A percentile compares a stretch with the other conserved stretches of the same genome.
These are phyloP conservation scores for Aspergillus indologenus DNA, from an alignment of 495 filamentous ascomycete species.

Conservation along the genomic window DNA sequence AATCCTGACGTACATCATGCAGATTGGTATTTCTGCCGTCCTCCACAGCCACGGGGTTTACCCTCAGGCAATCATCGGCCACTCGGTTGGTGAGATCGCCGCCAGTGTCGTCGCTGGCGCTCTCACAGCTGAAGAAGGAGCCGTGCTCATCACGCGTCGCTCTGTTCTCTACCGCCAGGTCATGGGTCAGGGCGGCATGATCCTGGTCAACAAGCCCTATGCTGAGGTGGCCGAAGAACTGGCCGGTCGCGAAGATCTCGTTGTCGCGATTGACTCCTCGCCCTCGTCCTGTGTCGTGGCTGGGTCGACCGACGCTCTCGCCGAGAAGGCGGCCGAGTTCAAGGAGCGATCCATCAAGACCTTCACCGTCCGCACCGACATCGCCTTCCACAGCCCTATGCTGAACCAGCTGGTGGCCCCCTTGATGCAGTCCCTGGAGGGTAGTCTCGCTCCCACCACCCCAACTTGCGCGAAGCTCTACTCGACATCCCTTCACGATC, in stretches of 20 bases:
- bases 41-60: conserved; percentile 22
- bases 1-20: conserved; percentile 32
- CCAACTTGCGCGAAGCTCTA: conserved; percentile 30
- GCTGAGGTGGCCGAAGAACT: conserved; percentile 30
- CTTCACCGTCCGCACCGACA: conserved; percentile 28
- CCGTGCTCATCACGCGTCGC: conserved; percentile 30
- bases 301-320: conserved; percentile 24
- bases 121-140: conserved; percentile 27
- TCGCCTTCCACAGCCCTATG: conserved; percentile 36
- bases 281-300: conserved; percentile 39
- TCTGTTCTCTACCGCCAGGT: conserved; percentile 35
- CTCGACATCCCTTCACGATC: conserved; percentile 30
- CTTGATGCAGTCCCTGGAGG: conserved; percentile 19
- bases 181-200: conserved; percentile 50
- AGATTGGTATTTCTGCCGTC: conserved; percentile 27
- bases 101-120: conserved; percentile 26
- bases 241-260: conserved; percentile 20
- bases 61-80: conserved; percentile 34
- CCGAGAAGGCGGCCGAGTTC: conserved; percentile 11
- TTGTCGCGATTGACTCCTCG: conserved; percentile 43
- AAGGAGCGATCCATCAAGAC: conserved; percentile 14
- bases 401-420: conserved; percentile 27
- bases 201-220: conserved; percentile 47
- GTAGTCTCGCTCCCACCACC: conserved; percentile 19
- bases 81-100: conserved; percentile 38